A percentile compares a stretch with the other conserved stretches of the same genome.
Evolutionary conservation across 176 grass and related monocot species (phyloP).

Genomic region (Rhynchospora tenuis): DNA sequence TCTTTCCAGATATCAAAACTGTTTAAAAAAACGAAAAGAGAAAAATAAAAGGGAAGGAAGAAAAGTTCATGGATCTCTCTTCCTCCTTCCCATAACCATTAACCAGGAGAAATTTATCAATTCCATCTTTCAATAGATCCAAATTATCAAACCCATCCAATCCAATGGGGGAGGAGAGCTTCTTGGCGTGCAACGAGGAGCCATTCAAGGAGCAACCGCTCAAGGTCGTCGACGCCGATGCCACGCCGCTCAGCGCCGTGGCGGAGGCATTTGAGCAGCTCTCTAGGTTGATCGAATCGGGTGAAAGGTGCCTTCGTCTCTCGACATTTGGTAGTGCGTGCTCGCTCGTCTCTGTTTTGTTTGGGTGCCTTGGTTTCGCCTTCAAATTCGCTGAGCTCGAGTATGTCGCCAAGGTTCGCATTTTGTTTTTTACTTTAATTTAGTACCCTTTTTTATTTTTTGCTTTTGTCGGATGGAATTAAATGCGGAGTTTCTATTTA

Average conservation of each 20-base stretch:
- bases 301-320: constrained; percentile 48
- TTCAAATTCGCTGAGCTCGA: constrained; percentile 97
- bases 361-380: constrained; percentile 81
- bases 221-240: constrained; percentile 27
- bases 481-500: neutral
- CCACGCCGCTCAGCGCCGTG: constrained; percentile 52
- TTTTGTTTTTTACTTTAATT: neutral
- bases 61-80: neutral
- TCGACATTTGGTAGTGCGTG: constrained; percentile 67
- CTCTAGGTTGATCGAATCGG: constrained; percentile 34
- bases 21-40: neutral
- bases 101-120: neutral
- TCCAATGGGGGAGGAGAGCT: constrained; percentile 10
- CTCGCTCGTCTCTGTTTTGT: constrained; percentile 80
- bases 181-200: neutral
- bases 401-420: constrained; percentile 77
- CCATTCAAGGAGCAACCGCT: neutral
- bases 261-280: constrained; percentile 88
- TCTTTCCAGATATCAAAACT: neutral
- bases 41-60: neutral
- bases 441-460: neutral
- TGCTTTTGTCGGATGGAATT: neutral
- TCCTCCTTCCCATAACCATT: neutral
- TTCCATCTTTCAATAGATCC: neutral
- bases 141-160: neutral